Conservation (phyloP, 73 alveolate species). For the Tetrahymena thermophila region DNA sequence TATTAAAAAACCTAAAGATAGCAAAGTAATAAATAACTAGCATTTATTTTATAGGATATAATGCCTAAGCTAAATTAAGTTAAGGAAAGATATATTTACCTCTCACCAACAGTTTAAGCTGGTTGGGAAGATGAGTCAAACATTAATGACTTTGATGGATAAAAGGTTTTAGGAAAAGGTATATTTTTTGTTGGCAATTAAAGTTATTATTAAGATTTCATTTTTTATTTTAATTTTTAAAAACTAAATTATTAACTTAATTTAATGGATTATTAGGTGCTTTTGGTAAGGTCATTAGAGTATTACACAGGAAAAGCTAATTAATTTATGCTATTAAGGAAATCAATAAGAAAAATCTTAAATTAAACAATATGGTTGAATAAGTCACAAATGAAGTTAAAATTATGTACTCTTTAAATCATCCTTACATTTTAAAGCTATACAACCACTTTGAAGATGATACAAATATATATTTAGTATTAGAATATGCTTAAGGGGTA, state of each 20-base stretch:
- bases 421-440: constrained; percentile 64
- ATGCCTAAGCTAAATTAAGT: not conserved
- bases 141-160: not conserved
- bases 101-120: not conserved
- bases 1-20: not conserved
- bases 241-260: not conserved
- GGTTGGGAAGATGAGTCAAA: not conserved
- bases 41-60: not conserved
- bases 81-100: not conserved
- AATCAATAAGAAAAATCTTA: constrained; percentile 24
- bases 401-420: constrained; percentile 49
- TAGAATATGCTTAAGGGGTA: constrained; percentile 69
- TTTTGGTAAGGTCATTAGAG: constrained; percentile 47
- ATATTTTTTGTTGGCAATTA: too few species aligned
- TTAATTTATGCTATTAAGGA: constrained; percentile 34
- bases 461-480: constrained; percentile 57
- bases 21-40: not conserved
- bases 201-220: not conserved
- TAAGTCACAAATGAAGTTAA: constrained; percentile 54
- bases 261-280: constrained; percentile 14
- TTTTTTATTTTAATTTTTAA: not conserved
- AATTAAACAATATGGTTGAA: constrained; percentile 31
- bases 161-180: not conserved
- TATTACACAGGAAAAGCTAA: constrained; percentile 25
- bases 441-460: constrained; percentile 77